Evolutionary conservation across 2,329 filamentous ascomycete species (phyloP).

Genomic region (Triangularia verruculosa): DNA sequence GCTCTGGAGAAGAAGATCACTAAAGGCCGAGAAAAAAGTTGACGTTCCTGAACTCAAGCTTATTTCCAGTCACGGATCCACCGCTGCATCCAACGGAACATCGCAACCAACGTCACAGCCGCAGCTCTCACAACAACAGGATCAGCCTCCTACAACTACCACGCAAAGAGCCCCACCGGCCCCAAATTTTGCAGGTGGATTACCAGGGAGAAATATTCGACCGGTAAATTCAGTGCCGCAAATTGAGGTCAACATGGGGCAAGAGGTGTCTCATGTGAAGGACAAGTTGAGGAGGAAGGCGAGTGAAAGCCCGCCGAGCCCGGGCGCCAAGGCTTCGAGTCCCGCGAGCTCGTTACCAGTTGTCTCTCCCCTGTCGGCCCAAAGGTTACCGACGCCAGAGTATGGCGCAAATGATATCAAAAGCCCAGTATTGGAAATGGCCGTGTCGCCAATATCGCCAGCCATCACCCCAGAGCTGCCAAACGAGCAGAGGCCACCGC

Average conservation of each 20-base stretch:
- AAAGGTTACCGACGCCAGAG: slow-evolving; percentile 48
- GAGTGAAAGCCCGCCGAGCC: slow-evolving; percentile 6
- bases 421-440: slow-evolving; percentile 35
- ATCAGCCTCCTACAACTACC: slow-evolving; percentile 15
- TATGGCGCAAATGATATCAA: slow-evolving; percentile 45
- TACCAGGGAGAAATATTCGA: slow-evolving; percentile 33
- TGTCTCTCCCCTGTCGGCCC: slow-evolving; percentile 21
- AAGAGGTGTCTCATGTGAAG: slow-evolving; percentile 29
- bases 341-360: slow-evolving; percentile 14
- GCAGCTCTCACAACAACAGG: slow-evolving; percentile 21
- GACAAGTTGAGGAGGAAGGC: slow-evolving; percentile 22
- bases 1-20: slow-evolving; percentile 51
- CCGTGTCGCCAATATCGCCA: slow-evolving; percentile 45
- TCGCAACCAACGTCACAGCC: slow-evolving; percentile 27
- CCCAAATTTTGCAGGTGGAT: slow-evolving; percentile 21
- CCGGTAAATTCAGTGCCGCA: slow-evolving; percentile 25
- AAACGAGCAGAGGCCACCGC: slow-evolving; percentile 10
- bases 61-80: slow-evolving; percentile 49
- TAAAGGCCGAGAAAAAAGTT: slow-evolving; percentile 46
- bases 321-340: background rate
- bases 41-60: slow-evolving; percentile 50
- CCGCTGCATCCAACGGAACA: slow-evolving; percentile 29
- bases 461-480: slow-evolving; percentile 43
- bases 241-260: slow-evolving; percentile 28
- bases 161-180: slow-evolving; percentile 19